Conservation (phyloP, 73 alveolate species). For the Durusdinium trenchii region DNA sequence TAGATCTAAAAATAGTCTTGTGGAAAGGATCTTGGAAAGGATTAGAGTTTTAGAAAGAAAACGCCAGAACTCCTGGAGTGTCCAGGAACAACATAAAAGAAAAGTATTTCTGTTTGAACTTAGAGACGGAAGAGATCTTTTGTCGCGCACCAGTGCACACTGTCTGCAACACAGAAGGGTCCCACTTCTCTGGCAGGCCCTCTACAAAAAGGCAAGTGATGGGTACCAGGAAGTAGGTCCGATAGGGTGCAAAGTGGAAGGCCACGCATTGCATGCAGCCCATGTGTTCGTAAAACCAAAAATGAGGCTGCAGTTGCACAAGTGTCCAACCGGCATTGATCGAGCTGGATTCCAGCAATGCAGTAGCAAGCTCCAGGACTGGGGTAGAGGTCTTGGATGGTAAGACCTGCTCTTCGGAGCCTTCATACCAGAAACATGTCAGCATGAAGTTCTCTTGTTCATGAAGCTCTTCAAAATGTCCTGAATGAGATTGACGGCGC, state of each 20-base stretch:
- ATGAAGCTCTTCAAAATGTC: background rate
- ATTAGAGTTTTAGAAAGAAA: no score
- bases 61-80: no score
- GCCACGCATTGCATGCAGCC: conserved; percentile 33
- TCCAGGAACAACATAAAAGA: no score
- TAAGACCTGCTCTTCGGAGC: background rate
- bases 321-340: conserved; percentile 48
- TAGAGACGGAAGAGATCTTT: conserved; percentile 23
- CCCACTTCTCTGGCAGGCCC: conserved; percentile 28
- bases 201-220: background rate
- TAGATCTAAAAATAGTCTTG: no score
- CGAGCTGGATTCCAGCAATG: conserved; percentile 39
- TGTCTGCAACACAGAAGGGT: background rate
- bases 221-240: conserved; percentile 42
- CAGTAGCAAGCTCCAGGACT: conserved; percentile 49
- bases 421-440: conserved; percentile 22
- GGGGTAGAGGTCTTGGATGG: conserved; percentile 78
- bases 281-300: background rate
- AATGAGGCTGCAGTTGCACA: background rate
- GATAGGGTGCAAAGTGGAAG: background rate
- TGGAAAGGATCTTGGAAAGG: no score
- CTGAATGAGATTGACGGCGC: background rate
- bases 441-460: background rate
- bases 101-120: background rate
- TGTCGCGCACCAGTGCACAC: conserved; percentile 48